Evolutionary conservation across 805 yeast species (phyloP), one percentile per base, ranked within the genome.

Genomic region (Cyberlindnera maclurae): DNA sequence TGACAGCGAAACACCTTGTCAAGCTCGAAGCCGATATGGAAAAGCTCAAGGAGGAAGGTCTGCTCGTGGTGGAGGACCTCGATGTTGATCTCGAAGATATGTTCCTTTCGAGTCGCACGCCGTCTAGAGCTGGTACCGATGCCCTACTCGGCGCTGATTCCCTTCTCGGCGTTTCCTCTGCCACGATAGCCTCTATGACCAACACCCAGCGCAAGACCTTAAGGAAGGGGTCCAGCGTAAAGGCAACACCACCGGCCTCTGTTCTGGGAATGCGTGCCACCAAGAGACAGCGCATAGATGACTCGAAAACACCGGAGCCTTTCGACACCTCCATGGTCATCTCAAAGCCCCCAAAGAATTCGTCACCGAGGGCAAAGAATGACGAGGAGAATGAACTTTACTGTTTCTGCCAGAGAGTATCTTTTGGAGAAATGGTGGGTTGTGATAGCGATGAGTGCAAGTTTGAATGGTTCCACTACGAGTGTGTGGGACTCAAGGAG

Each of bases 351-450:
- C 31, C 11, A 29, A 13, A 15, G 31, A 13, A 8, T 13, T 10
- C 31, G 31, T 9, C 11, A 29, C 31, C 16, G 16, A 55, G 22
- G 61, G 57, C 26, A 70, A 67, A 20, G 80, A 20, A 20, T 8
- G 24, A 73, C 36, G 84, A 79, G 41, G 87, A 80, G 44, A 79
- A 76, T 41, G 81, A 76, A 36, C 50, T 77, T 37, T 90, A 90
- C 59, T 90, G 98, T 60, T 83, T 84, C 63, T 90, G 98, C 57
- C 94, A 87, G 55, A 87, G 89, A 49, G 94, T 84, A 0, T 88
- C 97, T 0, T 86, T 82, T 62, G 98, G 98, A 17, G 86, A 81
- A 52, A 90, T 90, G 98, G 86, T 90, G 48, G 97, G 93, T 0
- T 90, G 98, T 63, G 98, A 90, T 57, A 84, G 87, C 46, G 82